Percentiles rank a stretch among this genome's conserved stretches.
Conservation (phyloP, 2,329 filamentous ascomycete genomes). For the Alternaria panax region DNA sequence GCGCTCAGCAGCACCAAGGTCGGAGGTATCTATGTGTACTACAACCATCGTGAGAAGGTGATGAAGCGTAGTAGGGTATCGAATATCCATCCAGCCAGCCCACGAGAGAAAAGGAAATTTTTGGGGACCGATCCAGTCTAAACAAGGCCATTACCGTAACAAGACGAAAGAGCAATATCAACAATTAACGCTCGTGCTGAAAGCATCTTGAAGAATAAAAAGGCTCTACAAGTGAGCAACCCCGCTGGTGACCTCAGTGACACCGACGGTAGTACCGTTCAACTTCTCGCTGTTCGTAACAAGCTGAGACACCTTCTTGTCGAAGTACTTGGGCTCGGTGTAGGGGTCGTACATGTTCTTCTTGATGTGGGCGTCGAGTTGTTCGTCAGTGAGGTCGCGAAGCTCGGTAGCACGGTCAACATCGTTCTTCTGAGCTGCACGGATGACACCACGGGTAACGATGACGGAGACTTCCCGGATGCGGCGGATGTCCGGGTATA, state of each 20-base stretch:
- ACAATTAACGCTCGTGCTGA: constrained; percentile 19
- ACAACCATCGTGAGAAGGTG: constrained; percentile 19
- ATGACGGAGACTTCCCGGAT: constrained; percentile 88
- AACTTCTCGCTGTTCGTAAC: constrained; percentile 35
- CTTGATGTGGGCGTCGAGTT: constrained; percentile 72
- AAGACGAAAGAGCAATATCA: constrained; percentile 3
- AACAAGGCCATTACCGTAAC: constrained; percentile 25
- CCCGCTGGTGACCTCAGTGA: constrained; percentile 39
- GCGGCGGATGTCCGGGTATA: constrained; percentile 90
- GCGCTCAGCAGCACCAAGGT: constrained; percentile 3
- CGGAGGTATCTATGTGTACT: constrained; percentile 12
- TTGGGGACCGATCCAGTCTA: constrained; percentile 31
- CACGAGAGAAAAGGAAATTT: constrained; percentile 13
- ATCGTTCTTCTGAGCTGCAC: constrained; percentile 82
- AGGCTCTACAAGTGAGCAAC: constrained; percentile 41
- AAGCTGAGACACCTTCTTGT: constrained; percentile 49
- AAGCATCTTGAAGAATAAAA: constrained; percentile 14
- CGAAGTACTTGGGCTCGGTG: constrained; percentile 53
- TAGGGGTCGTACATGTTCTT: constrained; percentile 61
- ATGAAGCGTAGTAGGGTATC: constrained; percentile 37
- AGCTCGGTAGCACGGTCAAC: constrained; percentile 64
- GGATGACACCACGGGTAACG: constrained; percentile 92
- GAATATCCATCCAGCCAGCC: constrained; percentile 25
- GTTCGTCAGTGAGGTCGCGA: constrained; percentile 69
- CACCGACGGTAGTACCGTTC: constrained; percentile 30